phyloP scores from a whole-genome alignment of 192 early-diverging fungal genomes.

The Gaertneriomyces semiglobifer region DNA sequence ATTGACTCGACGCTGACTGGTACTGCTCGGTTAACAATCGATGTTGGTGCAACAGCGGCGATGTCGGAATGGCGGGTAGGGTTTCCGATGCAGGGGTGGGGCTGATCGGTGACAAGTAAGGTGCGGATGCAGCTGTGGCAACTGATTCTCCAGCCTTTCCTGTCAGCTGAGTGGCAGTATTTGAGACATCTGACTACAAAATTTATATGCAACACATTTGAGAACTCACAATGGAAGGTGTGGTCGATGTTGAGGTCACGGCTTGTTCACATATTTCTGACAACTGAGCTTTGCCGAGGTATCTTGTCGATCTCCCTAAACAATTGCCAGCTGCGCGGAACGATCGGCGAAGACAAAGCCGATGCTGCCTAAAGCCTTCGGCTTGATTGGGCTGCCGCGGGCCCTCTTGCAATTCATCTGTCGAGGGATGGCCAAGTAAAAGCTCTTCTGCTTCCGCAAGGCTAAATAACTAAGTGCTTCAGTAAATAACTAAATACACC shows the following conservation, averaged over 20 bases:
- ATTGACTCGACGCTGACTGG: not conserved
- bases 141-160: too few species aligned
- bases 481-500: not conserved
- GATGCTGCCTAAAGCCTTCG: not conserved
- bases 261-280: too few species aligned
- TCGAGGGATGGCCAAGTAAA: conserved; percentile 17
- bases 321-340: conserved; percentile 3
- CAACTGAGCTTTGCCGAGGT: too few species aligned
- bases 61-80: conserved; percentile 25
- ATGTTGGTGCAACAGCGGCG: conserved; percentile 22
- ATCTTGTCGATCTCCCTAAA: not conserved
- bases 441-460: conserved; percentile 29
- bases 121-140: too few species aligned
- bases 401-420: conserved; percentile 15
- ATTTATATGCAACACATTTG: too few species aligned
- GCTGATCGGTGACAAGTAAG: too few species aligned
- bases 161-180: too few species aligned
- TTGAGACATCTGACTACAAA: too few species aligned
- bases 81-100: not conserved
- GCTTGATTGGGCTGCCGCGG: not conserved
- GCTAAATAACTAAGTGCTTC: not conserved
- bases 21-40: conserved; percentile 13
- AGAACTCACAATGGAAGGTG: not conserved
- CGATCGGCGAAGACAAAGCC: not conserved
- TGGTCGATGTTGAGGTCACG: not conserved